Base-by-base conservation (phyloP, 2,329 filamentous ascomycete genomes). In the Neocucurbitaria cava region DNA sequence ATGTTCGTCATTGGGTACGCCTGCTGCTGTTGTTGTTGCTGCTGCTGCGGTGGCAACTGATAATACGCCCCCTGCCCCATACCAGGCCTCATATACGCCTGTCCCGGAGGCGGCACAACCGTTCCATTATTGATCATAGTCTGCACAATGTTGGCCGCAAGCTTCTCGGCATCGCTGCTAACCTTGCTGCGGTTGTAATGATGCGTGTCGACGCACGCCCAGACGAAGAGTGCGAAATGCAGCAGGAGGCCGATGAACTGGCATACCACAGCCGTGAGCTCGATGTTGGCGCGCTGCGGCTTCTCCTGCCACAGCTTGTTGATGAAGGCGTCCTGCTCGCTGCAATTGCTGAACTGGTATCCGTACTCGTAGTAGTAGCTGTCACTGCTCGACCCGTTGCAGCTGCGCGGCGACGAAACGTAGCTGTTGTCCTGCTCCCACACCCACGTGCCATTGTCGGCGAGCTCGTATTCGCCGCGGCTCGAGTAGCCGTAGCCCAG, bases 131-230 rank as follows among this genome's bases (percentile, higher is more conserved):
- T 54, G 6, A 75, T 68, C 70, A 75, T 74, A 3, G 64, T 72
- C 62, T 70, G 66, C 21, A 75, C 67, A 18, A 75, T 75, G 2
- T 64, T 61, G 0, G 69, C 67, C 1, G 71, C 72, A 17, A 73
- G 18, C 38, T 69, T 68, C 58, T 75, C 71, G 1, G 71, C 71
- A 11, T 73, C 70, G 23, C 65, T 72, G 51, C 57, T 60, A 0
- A 65, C 58, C 15, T 61, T 65, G n/a, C 47, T 42, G n/a, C 46
- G 56, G 10, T 68, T 70, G 23, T 69, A 46, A 5, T 49, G 51
- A 40, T 71, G 54, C 15, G 70, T 73, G 42, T 77, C 74, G 7
- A 76, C 67, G 30, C 75, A 77, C 0, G 74, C 75, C 72, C 74
- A 76, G 10, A 76, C 57, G 53, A 77, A 77, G 3, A 76, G 62